Evolutionary conservation across 148 eudicot genomes (phyloP), one percentile per base, ranked within the genome.

Genomic region (Suaeda aralocaspica): DNA sequence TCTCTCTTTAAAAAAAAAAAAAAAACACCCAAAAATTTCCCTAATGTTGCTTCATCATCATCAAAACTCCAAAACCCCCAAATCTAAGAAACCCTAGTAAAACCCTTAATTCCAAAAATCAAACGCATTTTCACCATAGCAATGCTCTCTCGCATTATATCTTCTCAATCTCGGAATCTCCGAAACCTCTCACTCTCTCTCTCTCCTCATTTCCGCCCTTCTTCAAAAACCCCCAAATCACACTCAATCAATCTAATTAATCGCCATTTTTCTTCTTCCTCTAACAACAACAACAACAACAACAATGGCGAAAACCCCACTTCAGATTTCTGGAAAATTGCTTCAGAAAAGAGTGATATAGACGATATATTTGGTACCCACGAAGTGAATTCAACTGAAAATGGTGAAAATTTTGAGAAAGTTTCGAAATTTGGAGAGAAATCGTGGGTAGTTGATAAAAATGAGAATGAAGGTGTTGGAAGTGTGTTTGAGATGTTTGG

Each of bases 271-370:
- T 91, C 89, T 4, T 74, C 82, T 39, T 65, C 73, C n/a, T 26
- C 66, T 6, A 81, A 74, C 36, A 74, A 72, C 58, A 59, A 70
- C 52, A 59, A 67, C 36, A 67, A 65, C 41, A 25, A 59, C 48
- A 2, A 18, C 42, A 60, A 71, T 48, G 71, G 61, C 7, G 33
- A 29, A 39, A 55, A 65, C 11, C 74, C 86, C 31, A 73, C 76
- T 8, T 53, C 79, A 10, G 83, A 83, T 68, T 44, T 71, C 12
- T 88, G 96, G 96, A 84, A 82, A 12, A 59, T 88, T n/a, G 73
- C 86, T 0, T 34, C 80, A 16, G 86, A 86, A 45, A 65, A 59
- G 28, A 87, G 80, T 52, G 45, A 69, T 18, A 42, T 77, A 4
- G 85, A 75, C 31, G 80, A 80, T 48, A 62, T 87, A 7, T 89